Percentiles rank a stretch among this genome's conserved stretches.
phyloP scores from a whole-genome alignment of 2,329 filamentous ascomycete species.

The Colletotrichum sp. region DNA sequence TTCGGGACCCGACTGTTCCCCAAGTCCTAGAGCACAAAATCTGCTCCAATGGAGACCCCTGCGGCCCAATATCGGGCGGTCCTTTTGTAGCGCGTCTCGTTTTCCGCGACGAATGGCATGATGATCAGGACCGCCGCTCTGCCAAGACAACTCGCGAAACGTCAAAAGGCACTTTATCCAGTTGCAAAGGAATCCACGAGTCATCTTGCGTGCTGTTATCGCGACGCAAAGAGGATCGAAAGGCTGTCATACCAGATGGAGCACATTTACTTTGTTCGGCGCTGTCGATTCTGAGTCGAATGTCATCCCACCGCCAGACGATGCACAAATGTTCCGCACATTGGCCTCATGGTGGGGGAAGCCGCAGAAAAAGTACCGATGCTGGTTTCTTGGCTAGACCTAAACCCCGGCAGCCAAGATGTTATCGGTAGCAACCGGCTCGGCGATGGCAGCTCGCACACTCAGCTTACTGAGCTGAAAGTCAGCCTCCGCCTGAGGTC shows the following conservation, averaged over 20 bases:
- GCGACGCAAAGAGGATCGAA: background rate
- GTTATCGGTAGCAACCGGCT: constrained; percentile 3
- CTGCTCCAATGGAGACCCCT: background rate
- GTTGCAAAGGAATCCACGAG: background rate
- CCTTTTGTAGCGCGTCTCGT: constrained; percentile 14
- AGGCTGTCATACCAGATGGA: background rate
- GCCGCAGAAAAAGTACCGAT: background rate
- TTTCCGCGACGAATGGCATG: constrained; percentile 9
- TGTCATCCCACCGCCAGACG: background rate
- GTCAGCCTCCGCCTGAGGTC: background rate
- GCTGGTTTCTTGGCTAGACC: background rate
- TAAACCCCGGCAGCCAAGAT: background rate
- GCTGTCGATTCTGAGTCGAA: background rate
- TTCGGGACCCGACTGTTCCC: background rate
- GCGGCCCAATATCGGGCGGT: background rate
- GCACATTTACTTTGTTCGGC: background rate
- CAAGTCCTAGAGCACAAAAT: background rate
- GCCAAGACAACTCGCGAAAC: background rate
- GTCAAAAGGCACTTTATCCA: background rate
- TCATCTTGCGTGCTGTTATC: background rate
- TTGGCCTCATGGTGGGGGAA: background rate
- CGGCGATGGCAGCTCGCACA: background rate
- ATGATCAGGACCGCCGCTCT: background rate
- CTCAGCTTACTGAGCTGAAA: background rate
- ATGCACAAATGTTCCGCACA: background rate